Evolutionary conservation across 2,329 filamentous ascomycete genomes (phyloP), one percentile per base, ranked within the genome.

Genomic region (Magnaporthiopsis rhizophila): DNA sequence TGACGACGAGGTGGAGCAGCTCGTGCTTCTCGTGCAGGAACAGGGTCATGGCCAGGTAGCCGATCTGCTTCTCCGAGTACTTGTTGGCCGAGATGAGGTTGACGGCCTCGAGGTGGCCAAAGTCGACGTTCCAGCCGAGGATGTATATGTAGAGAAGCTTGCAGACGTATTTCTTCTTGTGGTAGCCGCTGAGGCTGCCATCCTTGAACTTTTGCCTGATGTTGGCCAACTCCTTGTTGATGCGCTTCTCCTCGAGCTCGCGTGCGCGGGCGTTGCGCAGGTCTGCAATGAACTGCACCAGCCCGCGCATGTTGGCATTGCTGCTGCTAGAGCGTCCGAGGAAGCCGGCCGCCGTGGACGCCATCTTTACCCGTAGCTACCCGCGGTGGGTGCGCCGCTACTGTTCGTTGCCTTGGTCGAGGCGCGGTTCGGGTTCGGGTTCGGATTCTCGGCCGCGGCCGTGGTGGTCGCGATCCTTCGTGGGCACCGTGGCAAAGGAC

Each of bases 161-260:
- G 91, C 95, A 99, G 69, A 99, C 95, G 75, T 99, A 99, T 90
- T 99, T 99, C 85, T 99, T 99, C 83, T 96, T 97, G 82, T 97
- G 92, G 75, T 99, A 99, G 69, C 95, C 96, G 74, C 89, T 97
- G 65, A 99, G 81, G 74, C 85, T 95, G 68, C 92, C 93, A 76
- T 95, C 91, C 84, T 96, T 97, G 82, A 98, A 99, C 79, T 98
- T 98, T 80, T 97, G 92, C 73, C 88, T 88, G 76, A 99, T 99
- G 74, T 99, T 99, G 74, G 95, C 95, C 76, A 99, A 80, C 80
- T 99, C 95, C 81, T 99, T 99, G 78, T 99, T 99, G 81, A 99
- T 98, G 74, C 95, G 86, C 84, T 99, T 99, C 82, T 99, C 95
- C 77, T 99, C 95, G 68, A 99, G 80, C 76, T 99, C 95, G 67